Base-by-base conservation (phyloP, 192 early-diverging fungal species). In the Spizellomyces punctatus region DNA sequence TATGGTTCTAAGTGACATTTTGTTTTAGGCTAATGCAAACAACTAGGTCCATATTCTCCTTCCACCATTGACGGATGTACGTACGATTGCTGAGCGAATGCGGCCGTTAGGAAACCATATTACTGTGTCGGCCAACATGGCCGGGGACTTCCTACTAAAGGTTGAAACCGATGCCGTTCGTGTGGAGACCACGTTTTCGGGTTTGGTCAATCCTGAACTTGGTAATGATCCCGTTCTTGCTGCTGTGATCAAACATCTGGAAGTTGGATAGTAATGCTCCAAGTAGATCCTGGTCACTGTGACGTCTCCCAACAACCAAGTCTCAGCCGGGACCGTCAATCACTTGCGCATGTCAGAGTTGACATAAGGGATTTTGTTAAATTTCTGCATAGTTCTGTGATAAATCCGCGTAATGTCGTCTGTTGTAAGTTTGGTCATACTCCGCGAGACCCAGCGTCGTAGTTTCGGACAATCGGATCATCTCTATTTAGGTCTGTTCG, bases 361-460 rank as follows among this genome's bases (percentile, higher is more conserved):
- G 85, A 88, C 64, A 89, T 89, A 66, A 79, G 86, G 42, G 91
- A 93, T 73, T 90, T 95, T 73, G 77, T 89, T 59, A 88, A 91
- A 49, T 93, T 94, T 61, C 64, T 94, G 58, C 87, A 91, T 48
- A 88, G 90, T 76, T 86, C 92, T 64, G 85, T 89, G 47, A 78
- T 94, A 2, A 88, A 82, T n/a, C 94, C 94, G 14, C 82, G 78
- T 63, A 88, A 92, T 69, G 88, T 93, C 42, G 88, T 95, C 44
- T 93, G 92, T 75, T 86, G 88, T 90, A 83, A 79, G 83, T 68
- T 19, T 54, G 12, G 5, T 73, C 17, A 4, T 52, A 17, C n/a
- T 3, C 19, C 56, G 2, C 55, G 14, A 64, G 56, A 14, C 58
- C 10, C 58, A 9, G 12, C 17, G 21, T 69, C 66, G 10, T 14